Evolutionary conservation across 257 asterid species (phyloP), one percentile per base, ranked within the genome.

Genomic region (Solanum paucissectum): DNA sequence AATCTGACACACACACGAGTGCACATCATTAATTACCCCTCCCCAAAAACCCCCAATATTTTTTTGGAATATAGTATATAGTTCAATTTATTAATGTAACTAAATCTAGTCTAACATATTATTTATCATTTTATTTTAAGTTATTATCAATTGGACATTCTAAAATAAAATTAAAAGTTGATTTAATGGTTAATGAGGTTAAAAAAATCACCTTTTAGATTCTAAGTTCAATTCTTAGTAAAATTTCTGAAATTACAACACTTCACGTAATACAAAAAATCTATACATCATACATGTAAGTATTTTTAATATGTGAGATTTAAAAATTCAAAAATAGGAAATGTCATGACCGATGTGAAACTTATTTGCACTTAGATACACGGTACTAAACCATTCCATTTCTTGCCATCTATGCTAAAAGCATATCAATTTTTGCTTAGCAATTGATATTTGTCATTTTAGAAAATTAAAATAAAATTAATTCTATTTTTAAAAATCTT

Each of bases 1-100:
- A 86, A 91, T 88, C 95, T 94, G 94, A 94, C 97, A 93, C 93
- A 89, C 97, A 89, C 97, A 92, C 96, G 98, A 94, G 95, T 89
- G 97, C 88, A 72, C 83, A 79, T 88, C 62, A 49, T 46, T 69
- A 16, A 49, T 46, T 69, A 14, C 37, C 86, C 66, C 38, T 46
- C 76, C 52, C 21, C 52, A 4, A 44, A 49, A 7, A 6, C 9
- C 23, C 23, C 36, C 37, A 2, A 66, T 87, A 12, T 12, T 37
- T 42, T 25, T 79, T 44, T 18, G 16, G 21, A 49, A 82, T 83
- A 44, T n/a, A 83, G 58, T 29, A 32, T 82, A 27, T 52, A 0
- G 25, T 29, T 46, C 23, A 36, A 25, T 18, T 10, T 4, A 36
- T 9, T 29, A 13, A 29, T 29, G 38, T 3, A 14, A 69, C 36